These are phyloP conservation scores for Gonium pectorale DNA, from an alignment of 139 green algal species.

Conservation along the genomic window DNA sequence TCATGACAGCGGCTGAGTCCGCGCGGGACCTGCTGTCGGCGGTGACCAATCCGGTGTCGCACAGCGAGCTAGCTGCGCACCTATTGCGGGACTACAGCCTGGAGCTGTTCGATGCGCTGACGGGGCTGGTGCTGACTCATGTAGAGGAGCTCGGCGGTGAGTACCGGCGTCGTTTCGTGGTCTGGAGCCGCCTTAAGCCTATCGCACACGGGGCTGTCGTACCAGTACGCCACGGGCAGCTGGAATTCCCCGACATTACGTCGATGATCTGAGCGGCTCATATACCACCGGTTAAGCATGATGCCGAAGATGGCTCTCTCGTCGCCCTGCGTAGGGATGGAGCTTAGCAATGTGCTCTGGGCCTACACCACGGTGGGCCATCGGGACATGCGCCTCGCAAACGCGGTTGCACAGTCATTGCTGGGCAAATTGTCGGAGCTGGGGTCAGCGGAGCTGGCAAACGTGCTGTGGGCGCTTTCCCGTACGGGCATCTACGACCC, in stretches of 20 bases:
- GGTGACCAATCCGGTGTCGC: conserved; percentile 8
- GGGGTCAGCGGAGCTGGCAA: neutral
- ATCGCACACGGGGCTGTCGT: too few species aligned
- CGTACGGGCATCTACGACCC: conserved; percentile 19
- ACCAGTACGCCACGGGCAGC: too few species aligned
- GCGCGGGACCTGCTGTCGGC: conserved; percentile 28
- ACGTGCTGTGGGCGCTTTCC: conserved; percentile 10
- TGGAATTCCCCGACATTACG: too few species aligned
- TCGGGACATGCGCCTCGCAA: neutral
- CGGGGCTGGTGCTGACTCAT: conserved; percentile 21
- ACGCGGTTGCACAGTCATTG: neutral
- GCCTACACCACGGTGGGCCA: conserved; percentile 29
- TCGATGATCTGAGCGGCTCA: too few species aligned
- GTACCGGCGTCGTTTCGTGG: neutral
- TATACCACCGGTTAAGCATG: too few species aligned
- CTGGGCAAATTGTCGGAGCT: neutral
- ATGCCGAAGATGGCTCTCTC: neutral
- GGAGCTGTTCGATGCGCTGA: conserved; percentile 38
- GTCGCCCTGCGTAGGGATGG: neutral
- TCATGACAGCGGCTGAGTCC: conserved; percentile 32
- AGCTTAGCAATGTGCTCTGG: conserved; percentile 38
- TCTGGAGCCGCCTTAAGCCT: too few species aligned
- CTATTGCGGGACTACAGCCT: conserved; percentile 3
- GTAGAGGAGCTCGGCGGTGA: conserved; percentile 23
- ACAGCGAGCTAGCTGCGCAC: conserved; percentile 1